Conservation (phyloP, 805 yeast genomes). For the Hanseniaspora singularis region DNA sequence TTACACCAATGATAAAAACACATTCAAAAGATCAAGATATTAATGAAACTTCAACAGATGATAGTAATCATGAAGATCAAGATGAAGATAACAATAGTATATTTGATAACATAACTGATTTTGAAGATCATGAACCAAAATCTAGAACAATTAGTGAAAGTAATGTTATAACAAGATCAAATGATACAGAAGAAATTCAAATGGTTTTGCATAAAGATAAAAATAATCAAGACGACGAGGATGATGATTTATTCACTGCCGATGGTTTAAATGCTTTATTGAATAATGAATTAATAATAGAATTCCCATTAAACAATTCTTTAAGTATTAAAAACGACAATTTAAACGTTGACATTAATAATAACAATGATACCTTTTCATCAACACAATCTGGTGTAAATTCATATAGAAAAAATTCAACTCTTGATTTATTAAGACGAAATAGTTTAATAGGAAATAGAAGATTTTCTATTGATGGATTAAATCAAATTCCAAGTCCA, state of each 20-base stretch:
- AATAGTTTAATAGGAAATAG: slow-evolving; percentile 20
- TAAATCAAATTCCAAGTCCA: slow-evolving; percentile 1
- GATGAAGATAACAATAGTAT: no score
- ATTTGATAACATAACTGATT: background rate
- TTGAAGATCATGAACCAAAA: background rate
- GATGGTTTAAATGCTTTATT: slow-evolving; percentile 6
- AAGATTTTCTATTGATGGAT: no score
- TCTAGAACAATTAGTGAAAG: no score
- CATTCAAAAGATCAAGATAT: no score
- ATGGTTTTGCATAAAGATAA: slow-evolving; percentile 12
- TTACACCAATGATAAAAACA: background rate
- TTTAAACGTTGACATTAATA: no score
- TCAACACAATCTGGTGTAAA: background rate
- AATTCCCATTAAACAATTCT: background rate
- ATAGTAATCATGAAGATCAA: no score
- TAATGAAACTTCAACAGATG: background rate
- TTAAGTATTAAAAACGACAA: no score
- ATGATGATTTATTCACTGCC: slow-evolving; percentile 8
- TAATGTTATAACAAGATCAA: no score
- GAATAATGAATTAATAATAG: slow-evolving; percentile 11
- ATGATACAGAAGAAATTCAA: slow-evolving; percentile 6
- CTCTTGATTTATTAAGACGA: background rate
- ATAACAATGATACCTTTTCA: no score
- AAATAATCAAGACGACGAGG: background rate
- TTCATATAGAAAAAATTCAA: background rate